Evolutionary conservation across 202 grass and related monocot genomes (phyloP).

Genomic region (Carex sylvatica): DNA sequence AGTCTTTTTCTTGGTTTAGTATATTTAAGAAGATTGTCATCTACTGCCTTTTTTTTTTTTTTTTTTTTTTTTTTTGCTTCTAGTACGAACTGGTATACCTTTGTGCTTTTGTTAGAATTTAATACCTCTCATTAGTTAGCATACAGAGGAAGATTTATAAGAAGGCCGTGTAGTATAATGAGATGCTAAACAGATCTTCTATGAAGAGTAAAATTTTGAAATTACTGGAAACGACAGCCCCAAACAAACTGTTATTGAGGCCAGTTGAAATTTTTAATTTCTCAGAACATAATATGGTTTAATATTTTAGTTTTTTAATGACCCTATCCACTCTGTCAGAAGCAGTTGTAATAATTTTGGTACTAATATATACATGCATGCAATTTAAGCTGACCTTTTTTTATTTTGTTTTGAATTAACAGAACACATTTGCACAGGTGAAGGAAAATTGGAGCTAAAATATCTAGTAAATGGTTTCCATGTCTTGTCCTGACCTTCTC

Average conservation of each 20-base stretch:
- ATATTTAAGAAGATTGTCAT: background rate
- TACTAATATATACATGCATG: background rate
- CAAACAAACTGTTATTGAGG: background rate
- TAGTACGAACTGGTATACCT: background rate
- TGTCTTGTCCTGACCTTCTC: constrained; percentile 72
- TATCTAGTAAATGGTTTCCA: constrained; percentile 52
- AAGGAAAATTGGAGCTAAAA: background rate
- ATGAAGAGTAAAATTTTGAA: background rate
- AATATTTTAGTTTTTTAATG: background rate
- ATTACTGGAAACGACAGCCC: background rate
- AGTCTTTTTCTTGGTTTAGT: background rate
- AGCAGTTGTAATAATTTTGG: background rate
- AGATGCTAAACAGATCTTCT: background rate
- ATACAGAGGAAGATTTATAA: background rate
- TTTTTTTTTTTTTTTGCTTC: background rate
- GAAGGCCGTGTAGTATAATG: background rate
- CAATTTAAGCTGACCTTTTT: background rate
- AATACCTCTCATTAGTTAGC: background rate
- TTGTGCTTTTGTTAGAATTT: background rate
- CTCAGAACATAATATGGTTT: background rate
- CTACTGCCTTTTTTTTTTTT: no score
- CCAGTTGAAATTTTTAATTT: background rate
- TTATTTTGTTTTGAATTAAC: background rate
- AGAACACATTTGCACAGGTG: background rate
- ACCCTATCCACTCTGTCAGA: background rate